A percentile compares a stretch with the other conserved stretches of the same genome.
Conservation (phyloP, 1,284 basidiomycete genomes). For the Cerrena zonata region DNA sequence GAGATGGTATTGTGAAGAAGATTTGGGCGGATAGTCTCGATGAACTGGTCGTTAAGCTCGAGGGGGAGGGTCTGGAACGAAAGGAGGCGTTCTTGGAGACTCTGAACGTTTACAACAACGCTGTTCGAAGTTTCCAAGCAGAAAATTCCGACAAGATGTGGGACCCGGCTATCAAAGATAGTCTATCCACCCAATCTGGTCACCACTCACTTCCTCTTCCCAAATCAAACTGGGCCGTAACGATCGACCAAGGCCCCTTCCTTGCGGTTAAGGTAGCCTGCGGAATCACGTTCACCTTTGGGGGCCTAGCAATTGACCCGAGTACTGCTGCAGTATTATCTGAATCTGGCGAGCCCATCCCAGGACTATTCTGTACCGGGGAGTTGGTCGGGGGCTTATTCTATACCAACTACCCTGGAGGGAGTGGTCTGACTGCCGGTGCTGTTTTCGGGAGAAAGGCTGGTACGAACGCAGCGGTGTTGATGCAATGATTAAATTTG, state of each 20-base stretch:
- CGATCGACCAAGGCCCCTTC: slow-evolving; percentile 47
- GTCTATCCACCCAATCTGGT: slow-evolving; percentile 42
- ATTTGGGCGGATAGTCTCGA: slow-evolving; percentile 44
- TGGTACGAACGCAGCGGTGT: slow-evolving; percentile 45
- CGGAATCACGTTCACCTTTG: slow-evolving; percentile 69
- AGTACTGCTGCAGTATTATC: slow-evolving; percentile 47
- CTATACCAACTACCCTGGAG: slow-evolving; percentile 61
- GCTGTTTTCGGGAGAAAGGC: slow-evolving; percentile 64
- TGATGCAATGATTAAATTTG: too few species aligned
- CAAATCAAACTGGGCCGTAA: slow-evolving; percentile 59
- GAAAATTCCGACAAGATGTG: slow-evolving; percentile 36
- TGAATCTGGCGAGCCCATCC: slow-evolving; percentile 37
- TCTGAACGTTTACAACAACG: slow-evolving; percentile 45
- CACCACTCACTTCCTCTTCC: slow-evolving; percentile 29
- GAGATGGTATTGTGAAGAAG: slow-evolving; percentile 51
- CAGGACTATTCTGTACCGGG: slow-evolving; percentile 56
- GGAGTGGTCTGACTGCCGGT: slow-evolving; percentile 60
- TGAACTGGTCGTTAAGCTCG: slow-evolving; percentile 46
- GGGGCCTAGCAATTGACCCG: slow-evolving; percentile 56
- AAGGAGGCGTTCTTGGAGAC: slow-evolving; percentile 40
- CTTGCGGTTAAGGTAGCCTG: slow-evolving; percentile 62
- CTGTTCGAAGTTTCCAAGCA: slow-evolving; percentile 33
- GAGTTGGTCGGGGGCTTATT: slow-evolving; percentile 64
- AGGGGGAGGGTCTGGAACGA: slow-evolving; percentile 40
- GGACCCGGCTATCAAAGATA: slow-evolving; percentile 62